A percentile compares a stretch with the other conserved stretches of the same genome.
Evolutionary conservation across 2,329 filamentous ascomycete species (phyloP).

Genomic region (Cordyceps fumosorosea): DNA sequence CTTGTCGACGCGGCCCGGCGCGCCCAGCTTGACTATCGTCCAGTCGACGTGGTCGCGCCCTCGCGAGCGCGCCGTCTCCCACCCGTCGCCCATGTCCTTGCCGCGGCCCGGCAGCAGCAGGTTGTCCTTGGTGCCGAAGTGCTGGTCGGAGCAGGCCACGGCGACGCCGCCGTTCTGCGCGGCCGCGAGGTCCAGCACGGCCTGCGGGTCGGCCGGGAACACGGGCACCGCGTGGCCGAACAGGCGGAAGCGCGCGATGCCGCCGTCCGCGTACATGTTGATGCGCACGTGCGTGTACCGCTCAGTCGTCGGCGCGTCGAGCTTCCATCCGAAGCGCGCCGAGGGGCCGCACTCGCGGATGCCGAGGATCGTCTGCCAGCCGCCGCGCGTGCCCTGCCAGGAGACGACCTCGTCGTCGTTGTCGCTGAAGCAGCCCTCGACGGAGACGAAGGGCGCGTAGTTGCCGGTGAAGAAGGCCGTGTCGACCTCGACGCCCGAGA

Average conservation of each 20-base stretch:
- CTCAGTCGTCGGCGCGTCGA: constrained; percentile 52
- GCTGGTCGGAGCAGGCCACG: constrained; percentile 71
- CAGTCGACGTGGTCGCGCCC: constrained; percentile 70
- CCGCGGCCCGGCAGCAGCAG: constrained; percentile 71
- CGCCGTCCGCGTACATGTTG: constrained; percentile 81
- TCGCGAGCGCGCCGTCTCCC: constrained; percentile 74
- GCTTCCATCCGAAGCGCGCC: constrained; percentile 66
- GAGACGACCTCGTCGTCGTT: constrained; percentile 58
- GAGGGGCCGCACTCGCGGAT: constrained; percentile 67
- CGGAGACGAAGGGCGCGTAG: constrained; percentile 71
- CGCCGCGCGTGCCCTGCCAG: constrained; percentile 51
- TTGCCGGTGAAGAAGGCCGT: constrained; percentile 79
- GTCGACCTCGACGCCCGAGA: constrained; percentile 71
- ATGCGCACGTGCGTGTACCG: constrained; percentile 73
- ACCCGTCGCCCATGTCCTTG: constrained; percentile 82
- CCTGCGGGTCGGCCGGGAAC: constrained; percentile 59
- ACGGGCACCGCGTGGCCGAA: constrained; percentile 72
- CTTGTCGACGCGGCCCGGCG: constrained; percentile 55
- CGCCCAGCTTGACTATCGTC: constrained; percentile 69
- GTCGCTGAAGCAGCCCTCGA: constrained; percentile 65
- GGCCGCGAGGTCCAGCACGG: constrained; percentile 68
- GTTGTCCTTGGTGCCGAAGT: constrained; percentile 78
- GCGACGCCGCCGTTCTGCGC: constrained; percentile 74
- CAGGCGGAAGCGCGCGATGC: constrained; percentile 72
- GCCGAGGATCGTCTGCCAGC: constrained; percentile 67